Base-by-base conservation (phyloP, 305 asterid species). In the Caryopteris hybrid region DNA sequence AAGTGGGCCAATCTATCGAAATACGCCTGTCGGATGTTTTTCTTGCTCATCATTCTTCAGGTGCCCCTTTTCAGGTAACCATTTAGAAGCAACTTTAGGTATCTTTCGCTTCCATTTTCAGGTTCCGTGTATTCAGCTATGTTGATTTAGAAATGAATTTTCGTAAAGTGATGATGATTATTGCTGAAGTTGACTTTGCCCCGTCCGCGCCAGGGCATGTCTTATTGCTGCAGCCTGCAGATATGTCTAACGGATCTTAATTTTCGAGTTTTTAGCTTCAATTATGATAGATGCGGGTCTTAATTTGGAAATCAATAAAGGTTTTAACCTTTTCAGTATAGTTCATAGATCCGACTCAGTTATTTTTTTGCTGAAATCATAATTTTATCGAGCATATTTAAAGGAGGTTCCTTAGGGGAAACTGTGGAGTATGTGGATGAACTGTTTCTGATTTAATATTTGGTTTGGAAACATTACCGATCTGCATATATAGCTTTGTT, bases 1-100 rank as follows among this genome's bases (percentile, higher is more conserved):
- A 79, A 66, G 73, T 88, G 91, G 94, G 71, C 79, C 67, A 76
- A 83, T 52, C 75, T 86, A 47, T 72, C 92, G 12, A 80, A 63
- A 46, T 74, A 89, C 66, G 87, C 96, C 21, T 67, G 81, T 75
- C 82, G 88, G 57, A 46, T 82, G 2, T 86, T 66, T 67, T 87
- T 86, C 79, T 38, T 85, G 6, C 75, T 86, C 56, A 78, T 89
- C 64, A 48, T 86, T 67, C 83, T 89, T 22, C 96, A 89, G 81
- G 73, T 89, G 52, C 96, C 96, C n/a, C 91, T 89, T 60, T 89
- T 89, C 85, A 89, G 94, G 96, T 89, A 18, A 43, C 29, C 50
- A 12, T 14, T 13, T 66, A 3, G 8, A 29, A 23, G 25, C 51
- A 41, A 27, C n/a, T 4, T 16, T 25, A 25, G 8, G 23, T 31